phyloP scores from a whole-genome alignment of 768 basidiomycete species.

The Harrya chromipes region DNA sequence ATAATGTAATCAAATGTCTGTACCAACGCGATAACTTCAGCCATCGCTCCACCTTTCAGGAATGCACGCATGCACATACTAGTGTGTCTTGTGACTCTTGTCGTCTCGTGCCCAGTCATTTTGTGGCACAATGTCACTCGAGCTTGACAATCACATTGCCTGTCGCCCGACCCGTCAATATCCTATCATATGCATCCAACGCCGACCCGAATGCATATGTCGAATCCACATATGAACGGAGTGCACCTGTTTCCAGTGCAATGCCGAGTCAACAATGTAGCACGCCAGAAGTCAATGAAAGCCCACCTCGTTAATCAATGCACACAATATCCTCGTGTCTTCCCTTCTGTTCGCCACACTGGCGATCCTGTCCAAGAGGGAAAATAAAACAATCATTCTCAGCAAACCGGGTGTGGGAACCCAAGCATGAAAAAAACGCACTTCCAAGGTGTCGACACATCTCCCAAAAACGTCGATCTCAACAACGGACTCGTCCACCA shows the following conservation, averaged over 20 bases:
- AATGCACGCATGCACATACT: too few species aligned
- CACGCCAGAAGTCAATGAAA: not conserved
- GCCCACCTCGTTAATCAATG: conserved; percentile 42
- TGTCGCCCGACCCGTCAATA: conserved; percentile 52
- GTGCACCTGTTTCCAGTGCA: conserved; percentile 35
- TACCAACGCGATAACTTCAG: not conserved
- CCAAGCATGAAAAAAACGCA: conserved; percentile 26
- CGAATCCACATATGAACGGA: conserved; percentile 59
- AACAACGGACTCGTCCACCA: not conserved
- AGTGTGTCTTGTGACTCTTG: too few species aligned
- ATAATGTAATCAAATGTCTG: not conserved
- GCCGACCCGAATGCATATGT: conserved; percentile 54
- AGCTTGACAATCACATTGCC: conserved; percentile 68
- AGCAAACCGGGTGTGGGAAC: not conserved
- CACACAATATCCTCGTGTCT: conserved; percentile 36
- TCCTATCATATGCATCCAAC: conserved; percentile 57
- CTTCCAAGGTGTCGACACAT: conserved; percentile 46
- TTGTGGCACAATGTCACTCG: too few species aligned
- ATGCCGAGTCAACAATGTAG: not conserved
- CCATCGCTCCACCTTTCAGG: not conserved
- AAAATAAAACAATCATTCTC: not conserved
- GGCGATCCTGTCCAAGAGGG: conserved; percentile 21
- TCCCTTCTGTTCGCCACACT: conserved; percentile 30
- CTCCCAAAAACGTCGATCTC: conserved; percentile 52
- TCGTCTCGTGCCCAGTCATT: too few species aligned